Conservation (phyloP, 129 eudicot genomes). For the Logfia minima region DNA sequence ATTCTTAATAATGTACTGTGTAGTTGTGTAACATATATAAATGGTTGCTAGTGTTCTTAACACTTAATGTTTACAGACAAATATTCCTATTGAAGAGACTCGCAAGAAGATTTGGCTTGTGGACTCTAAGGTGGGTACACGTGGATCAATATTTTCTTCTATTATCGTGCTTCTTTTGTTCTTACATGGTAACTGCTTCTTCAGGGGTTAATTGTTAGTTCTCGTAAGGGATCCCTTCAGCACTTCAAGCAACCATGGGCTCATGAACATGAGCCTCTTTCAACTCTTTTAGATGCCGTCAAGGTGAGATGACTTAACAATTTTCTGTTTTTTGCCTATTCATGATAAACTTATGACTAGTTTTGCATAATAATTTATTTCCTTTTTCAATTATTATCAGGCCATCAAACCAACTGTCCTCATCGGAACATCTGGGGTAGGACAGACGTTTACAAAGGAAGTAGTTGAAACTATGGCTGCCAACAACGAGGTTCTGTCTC, state of each 20-base stretch:
- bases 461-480: slow-evolving; percentile 86
- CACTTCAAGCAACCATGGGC: slow-evolving; percentile 97
- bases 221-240: slow-evolving; percentile 88
- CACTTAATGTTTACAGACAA: slow-evolving; percentile 41
- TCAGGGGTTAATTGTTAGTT: slow-evolving; percentile 81
- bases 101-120: slow-evolving; percentile 97
- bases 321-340: not conserved
- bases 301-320: slow-evolving; percentile 46
- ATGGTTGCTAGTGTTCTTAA: slow-evolving; percentile 15
- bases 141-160: not conserved
- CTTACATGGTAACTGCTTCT: slow-evolving; percentile 26
- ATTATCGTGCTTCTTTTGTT: slow-evolving; percentile 8
- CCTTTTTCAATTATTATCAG: slow-evolving; percentile 35
- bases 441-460: slow-evolving; percentile 75
- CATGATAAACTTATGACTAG: not conserved
- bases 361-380: not conserved
- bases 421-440: slow-evolving; percentile 94
- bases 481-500: slow-evolving; percentile 57
- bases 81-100: slow-evolving; percentile 64
- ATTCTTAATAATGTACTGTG: not conserved
- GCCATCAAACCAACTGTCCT: slow-evolving; percentile 82
- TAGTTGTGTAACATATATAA: slow-evolving; percentile 8
- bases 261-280: slow-evolving; percentile 73
- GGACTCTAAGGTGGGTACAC: slow-evolving; percentile 72
- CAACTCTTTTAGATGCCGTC: slow-evolving; percentile 75